Evolutionary conservation across 768 basidiomycete species (phyloP).

Genomic region (Hebeloma cylindrosporum): DNA sequence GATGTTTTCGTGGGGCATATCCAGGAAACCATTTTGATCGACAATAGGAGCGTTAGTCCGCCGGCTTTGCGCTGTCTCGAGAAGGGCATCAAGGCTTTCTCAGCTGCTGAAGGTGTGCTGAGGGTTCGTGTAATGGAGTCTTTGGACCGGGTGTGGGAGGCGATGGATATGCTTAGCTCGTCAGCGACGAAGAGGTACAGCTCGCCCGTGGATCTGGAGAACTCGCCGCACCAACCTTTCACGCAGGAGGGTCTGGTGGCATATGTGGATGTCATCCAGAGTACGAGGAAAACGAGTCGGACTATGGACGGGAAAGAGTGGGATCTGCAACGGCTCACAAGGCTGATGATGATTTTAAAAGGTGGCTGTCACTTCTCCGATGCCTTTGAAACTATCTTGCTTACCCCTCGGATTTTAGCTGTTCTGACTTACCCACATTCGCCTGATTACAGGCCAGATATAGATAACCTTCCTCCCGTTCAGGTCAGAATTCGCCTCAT

Average conservation of each 20-base stretch:
- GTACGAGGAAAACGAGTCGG: slow-evolving; percentile 52
- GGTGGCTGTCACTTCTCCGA: slow-evolving; percentile 33
- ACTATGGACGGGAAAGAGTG: slow-evolving; percentile 57
- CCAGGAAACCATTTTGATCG: slow-evolving; percentile 66
- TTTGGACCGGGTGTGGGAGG: slow-evolving; percentile 67
- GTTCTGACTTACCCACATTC: slow-evolving; percentile 79
- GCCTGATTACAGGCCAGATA: slow-evolving; percentile 85
- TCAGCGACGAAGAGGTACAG: slow-evolving; percentile 29
- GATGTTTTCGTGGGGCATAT: slow-evolving; percentile 70
- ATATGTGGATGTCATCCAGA: slow-evolving; percentile 70
- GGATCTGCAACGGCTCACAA: slow-evolving; percentile 59
- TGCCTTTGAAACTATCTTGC: not conserved
- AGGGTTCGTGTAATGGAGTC: slow-evolving; percentile 44
- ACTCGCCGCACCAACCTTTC: slow-evolving; percentile 44
- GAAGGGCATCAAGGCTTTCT: slow-evolving; percentile 66
- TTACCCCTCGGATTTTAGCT: slow-evolving; percentile 37
- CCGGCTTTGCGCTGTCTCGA: slow-evolving; percentile 87
- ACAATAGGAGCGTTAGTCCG: slow-evolving; percentile 69
- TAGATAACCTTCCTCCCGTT: slow-evolving; percentile 77
- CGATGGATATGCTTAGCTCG: slow-evolving; percentile 65
- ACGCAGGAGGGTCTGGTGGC: slow-evolving; percentile 88
- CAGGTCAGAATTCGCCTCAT: slow-evolving; percentile 49
- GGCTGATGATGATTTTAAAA: slow-evolving; percentile 79
- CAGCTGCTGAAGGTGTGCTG: slow-evolving; percentile 38
- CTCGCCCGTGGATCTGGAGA: slow-evolving; percentile 21